phyloP scores from a whole-genome alignment of 306 rosid genomes.

The Ammopiptanthus mongolicus region DNA sequence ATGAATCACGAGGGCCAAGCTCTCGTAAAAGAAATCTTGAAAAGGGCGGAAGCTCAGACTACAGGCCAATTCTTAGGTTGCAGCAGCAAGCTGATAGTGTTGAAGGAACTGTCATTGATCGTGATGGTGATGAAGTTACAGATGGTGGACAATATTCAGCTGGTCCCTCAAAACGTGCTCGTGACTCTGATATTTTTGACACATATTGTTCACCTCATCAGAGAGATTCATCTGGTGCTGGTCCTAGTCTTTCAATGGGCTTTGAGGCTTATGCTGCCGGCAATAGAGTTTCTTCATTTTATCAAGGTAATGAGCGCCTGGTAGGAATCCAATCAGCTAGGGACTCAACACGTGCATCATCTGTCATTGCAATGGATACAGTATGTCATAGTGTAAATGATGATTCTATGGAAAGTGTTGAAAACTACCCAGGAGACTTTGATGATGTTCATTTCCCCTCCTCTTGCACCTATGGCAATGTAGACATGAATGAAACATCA shows the following conservation, averaged over 20 bases:
- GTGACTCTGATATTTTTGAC: slow-evolving; percentile 78
- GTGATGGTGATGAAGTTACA: slow-evolving; percentile 95
- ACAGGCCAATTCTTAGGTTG: slow-evolving; percentile 59
- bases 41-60: slow-evolving; percentile 84
- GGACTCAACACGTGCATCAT: slow-evolving; percentile 93
- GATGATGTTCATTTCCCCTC: slow-evolving; percentile 95
- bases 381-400: slow-evolving; percentile 71
- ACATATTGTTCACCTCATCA: slow-evolving; percentile 61
- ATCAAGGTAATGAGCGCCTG: slow-evolving; percentile 62
- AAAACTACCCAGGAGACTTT: slow-evolving; percentile 78
- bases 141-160: slow-evolving; percentile 83
- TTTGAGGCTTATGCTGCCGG: slow-evolving; percentile 62
- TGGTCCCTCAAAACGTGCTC: slow-evolving; percentile 90
- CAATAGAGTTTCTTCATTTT: slow-evolving; percentile 56
- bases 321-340: slow-evolving; percentile 64
- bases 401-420: slow-evolving; percentile 98
- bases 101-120: slow-evolving; percentile 97
- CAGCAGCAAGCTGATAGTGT: slow-evolving; percentile 98
- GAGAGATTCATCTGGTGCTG: slow-evolving; percentile 85
- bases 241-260: slow-evolving; percentile 89
- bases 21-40: slow-evolving; percentile 89
- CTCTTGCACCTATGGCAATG: slow-evolving; percentile 81
- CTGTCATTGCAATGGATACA: slow-evolving; percentile 98
- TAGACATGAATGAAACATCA: slow-evolving; percentile 86
- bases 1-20: slow-evolving; percentile 97